These are phyloP conservation scores for Coniochaeta prunicola DNA, from an alignment of 2,329 filamentous ascomycete species.

Conservation along the genomic window DNA sequence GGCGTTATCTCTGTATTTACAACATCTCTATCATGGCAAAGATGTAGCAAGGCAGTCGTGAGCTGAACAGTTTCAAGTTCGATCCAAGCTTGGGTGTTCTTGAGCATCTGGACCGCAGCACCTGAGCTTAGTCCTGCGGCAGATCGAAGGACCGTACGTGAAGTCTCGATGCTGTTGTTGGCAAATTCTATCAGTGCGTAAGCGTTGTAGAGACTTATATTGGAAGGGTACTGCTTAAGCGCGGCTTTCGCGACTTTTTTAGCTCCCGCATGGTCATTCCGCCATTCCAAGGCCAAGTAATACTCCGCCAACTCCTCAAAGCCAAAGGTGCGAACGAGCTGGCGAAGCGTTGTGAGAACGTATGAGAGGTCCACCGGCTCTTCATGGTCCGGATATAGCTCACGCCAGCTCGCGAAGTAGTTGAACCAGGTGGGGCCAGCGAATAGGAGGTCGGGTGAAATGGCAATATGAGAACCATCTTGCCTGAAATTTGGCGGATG, in stretches of 20 bases:
- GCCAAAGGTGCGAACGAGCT: conserved; percentile 39
- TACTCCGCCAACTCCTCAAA: conserved; percentile 58
- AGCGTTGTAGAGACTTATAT: conserved; percentile 65
- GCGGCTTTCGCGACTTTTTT: conserved; percentile 67
- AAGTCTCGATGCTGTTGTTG: conserved; percentile 48
- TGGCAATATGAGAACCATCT: conserved; percentile 18
- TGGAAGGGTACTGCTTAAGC: conserved; percentile 60
- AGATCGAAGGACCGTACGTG: conserved; percentile 58
- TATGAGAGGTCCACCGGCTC: conserved; percentile 34
- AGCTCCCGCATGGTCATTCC: conserved; percentile 43
- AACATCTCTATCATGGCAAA: conserved; percentile 28
- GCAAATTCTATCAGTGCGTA: conserved; percentile 67
- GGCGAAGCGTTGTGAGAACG: conserved; percentile 46
- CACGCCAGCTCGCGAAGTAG: conserved; percentile 23
- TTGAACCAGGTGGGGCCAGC: conserved; percentile 36
- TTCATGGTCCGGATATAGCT: conserved; percentile 11
- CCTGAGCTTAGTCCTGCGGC: conserved; percentile 38
- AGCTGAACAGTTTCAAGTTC: conserved; percentile 40
- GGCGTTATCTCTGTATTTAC: conserved; percentile 12
- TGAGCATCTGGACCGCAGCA: conserved; percentile 46
- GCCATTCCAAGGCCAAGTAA: conserved; percentile 59
- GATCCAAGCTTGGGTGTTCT: conserved; percentile 61
- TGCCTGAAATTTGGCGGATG: conserved; percentile 20
- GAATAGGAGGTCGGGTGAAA: conserved; percentile 48
- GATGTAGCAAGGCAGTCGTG: conserved; percentile 23